phyloP scores from a whole-genome alignment of 805 yeast species.

The Teunomyces barrocoloradensis region DNA sequence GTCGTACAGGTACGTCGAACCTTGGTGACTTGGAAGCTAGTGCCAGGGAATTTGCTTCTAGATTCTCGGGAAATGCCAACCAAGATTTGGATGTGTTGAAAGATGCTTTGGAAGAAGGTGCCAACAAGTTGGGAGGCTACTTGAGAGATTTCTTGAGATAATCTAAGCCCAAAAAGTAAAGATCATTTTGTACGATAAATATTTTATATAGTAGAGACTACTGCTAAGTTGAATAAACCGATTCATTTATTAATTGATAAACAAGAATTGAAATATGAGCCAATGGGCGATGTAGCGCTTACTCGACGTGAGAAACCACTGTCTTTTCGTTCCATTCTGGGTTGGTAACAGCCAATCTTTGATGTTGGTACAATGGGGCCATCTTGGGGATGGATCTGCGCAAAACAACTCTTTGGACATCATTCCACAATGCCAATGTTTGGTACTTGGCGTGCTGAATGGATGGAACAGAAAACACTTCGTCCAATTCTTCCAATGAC shows the following conservation, averaged over 20 bases:
- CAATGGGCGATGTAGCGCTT: neutral
- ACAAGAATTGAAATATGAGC: slow-evolving; percentile 4
- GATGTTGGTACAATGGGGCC: slow-evolving; percentile 56
- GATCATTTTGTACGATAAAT: slow-evolving; percentile 8
- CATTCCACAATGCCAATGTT: slow-evolving; percentile 31
- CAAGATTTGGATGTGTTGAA: slow-evolving; percentile 87
- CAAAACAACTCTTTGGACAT: slow-evolving; percentile 46
- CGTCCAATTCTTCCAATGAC: slow-evolving; percentile 75
- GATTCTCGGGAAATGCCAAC: slow-evolving; percentile 71
- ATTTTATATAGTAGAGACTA: neutral
- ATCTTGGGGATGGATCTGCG: slow-evolving; percentile 44
- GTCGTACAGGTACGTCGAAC: slow-evolving; percentile 27
- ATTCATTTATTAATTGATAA: slow-evolving; percentile 1
- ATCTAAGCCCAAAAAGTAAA: neutral
- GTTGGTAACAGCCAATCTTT: slow-evolving; percentile 59
- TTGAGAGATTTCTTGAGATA: slow-evolving; percentile 78
- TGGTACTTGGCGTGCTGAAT: slow-evolving; percentile 50
- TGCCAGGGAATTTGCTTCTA: slow-evolving; percentile 63
- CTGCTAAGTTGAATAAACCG: neutral
- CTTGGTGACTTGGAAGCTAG: slow-evolving; percentile 51
- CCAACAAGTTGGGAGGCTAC: slow-evolving; percentile 79
- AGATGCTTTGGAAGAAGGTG: slow-evolving; percentile 93
- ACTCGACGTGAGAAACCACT: slow-evolving; percentile 51
- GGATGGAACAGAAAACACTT: slow-evolving; percentile 67
- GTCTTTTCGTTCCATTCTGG: slow-evolving; percentile 63